Evolutionary conservation across 2,329 filamentous ascomycete genomes (phyloP).

Genomic region (Pestalotiopsis sp.): DNA sequence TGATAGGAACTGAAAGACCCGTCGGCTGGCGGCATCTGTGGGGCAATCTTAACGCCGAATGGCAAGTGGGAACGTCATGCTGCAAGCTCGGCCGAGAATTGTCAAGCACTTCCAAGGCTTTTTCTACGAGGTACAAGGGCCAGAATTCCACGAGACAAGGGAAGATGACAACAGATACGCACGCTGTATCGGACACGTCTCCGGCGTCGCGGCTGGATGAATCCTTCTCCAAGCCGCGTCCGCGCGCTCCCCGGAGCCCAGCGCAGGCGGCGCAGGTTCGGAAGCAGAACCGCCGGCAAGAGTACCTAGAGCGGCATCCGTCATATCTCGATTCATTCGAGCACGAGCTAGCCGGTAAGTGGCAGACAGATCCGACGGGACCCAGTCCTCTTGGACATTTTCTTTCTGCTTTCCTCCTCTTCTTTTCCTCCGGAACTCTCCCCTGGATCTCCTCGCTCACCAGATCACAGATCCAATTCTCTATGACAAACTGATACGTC

Average conservation of each 20-base stretch:
- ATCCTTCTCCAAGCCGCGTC: constrained; percentile 40
- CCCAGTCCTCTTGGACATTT: not conserved
- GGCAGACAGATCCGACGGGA: not conserved
- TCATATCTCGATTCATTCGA: constrained; percentile 66
- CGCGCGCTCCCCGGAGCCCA: constrained; percentile 45
- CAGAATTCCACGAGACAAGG: not conserved
- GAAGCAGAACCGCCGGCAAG: constrained; percentile 75
- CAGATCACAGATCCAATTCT: constrained; percentile 66
- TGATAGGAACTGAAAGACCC: not conserved
- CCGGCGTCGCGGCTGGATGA: not conserved
- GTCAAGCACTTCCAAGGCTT: not conserved
- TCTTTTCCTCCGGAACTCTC: not conserved
- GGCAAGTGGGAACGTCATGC: not conserved
- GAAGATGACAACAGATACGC: not conserved
- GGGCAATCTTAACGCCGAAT: not conserved
- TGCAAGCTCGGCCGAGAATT: not conserved
- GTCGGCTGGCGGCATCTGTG: not conserved
- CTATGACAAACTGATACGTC: constrained; percentile 78
- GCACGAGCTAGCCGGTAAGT: constrained; percentile 55
- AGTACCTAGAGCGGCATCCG: constrained; percentile 73
- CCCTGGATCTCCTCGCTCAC: not conserved
- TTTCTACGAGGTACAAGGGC: not conserved
- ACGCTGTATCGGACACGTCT: not conserved
- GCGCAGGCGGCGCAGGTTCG: constrained; percentile 49
- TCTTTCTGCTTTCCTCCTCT: not conserved